A percentile compares a stretch with the other conserved stretches of the same genome.
These are phyloP conservation scores for Styphnolobium japonicum DNA, from an alignment of 306 rosid genomes.

Conservation along the genomic window DNA sequence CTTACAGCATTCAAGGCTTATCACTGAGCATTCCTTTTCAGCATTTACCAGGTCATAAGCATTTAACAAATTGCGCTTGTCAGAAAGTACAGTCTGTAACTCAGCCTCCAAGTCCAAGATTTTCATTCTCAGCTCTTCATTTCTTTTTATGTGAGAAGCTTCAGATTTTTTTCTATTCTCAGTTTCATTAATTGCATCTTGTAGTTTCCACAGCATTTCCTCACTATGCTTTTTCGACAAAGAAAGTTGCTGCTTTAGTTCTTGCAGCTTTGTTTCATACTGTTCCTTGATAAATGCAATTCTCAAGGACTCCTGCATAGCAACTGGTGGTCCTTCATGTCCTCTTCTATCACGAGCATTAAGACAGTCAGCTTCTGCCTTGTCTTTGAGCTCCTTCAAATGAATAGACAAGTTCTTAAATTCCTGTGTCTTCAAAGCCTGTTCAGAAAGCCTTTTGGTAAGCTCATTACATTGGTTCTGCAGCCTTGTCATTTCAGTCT, in stretches of 20 bases:
- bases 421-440: slow-evolving; percentile 84
- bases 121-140: slow-evolving; percentile 76
- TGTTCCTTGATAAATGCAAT: slow-evolving; percentile 97
- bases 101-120: slow-evolving; percentile 86
- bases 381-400: slow-evolving; percentile 93
- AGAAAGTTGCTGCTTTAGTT: slow-evolving; percentile 77
- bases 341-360: slow-evolving; percentile 71
- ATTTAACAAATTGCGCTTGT: slow-evolving; percentile 77
- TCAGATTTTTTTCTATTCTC: slow-evolving; percentile 80
- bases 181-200: slow-evolving; percentile 75
- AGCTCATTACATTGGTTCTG: slow-evolving; percentile 63
- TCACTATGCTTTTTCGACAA: slow-evolving; percentile 80
- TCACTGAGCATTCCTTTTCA: slow-evolving; percentile 90
- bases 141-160: slow-evolving; percentile 67
- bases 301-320: slow-evolving; percentile 89
- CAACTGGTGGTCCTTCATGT: slow-evolving; percentile 63
- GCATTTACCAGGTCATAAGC: slow-evolving; percentile 83
- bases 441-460: slow-evolving; percentile 75
- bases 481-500: slow-evolving; percentile 50
- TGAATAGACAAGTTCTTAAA: slow-evolving; percentile 87
- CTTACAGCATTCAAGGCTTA: slow-evolving; percentile 93
- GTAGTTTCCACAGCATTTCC: slow-evolving; percentile 93
- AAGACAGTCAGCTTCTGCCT: slow-evolving; percentile 71
- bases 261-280: slow-evolving; percentile 91
- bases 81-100: slow-evolving; percentile 68